Percentiles rank a stretch among this genome's conserved stretches.
Evolutionary conservation across 306 rosid species (phyloP).

Genomic region (Begonia peltatifolia): DNA sequence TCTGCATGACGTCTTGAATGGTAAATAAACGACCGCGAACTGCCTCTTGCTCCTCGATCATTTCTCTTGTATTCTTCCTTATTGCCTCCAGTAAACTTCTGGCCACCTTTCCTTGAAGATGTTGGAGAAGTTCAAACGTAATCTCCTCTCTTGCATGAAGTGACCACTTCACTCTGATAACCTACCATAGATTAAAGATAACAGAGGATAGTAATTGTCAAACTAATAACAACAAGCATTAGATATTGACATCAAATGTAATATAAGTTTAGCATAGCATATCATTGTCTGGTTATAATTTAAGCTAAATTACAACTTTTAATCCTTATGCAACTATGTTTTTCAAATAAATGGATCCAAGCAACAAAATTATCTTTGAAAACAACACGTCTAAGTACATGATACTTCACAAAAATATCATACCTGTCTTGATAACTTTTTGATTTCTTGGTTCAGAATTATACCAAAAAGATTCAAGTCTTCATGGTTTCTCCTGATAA

Average conservation of each 20-base stretch:
- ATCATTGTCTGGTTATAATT: too few relatives aligned
- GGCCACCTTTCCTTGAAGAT: slow-evolving; percentile 53
- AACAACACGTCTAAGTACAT: too few relatives aligned
- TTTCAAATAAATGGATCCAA: too few relatives aligned
- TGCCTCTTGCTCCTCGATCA: slow-evolving; percentile 98
- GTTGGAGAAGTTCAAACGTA: slow-evolving; percentile 75
- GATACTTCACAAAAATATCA: slow-evolving; percentile 5
- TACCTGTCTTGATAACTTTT: slow-evolving; percentile 83
- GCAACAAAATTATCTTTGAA: too few relatives aligned
- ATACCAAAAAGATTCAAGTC: slow-evolving; percentile 61
- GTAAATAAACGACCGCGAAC: slow-evolving; percentile 88
- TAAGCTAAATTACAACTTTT: too few relatives aligned
- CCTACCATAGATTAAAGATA: slow-evolving; percentile 30
- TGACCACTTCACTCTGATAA: slow-evolving; percentile 95
- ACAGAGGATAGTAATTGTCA: background rate
- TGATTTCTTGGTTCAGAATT: slow-evolving; percentile 86
- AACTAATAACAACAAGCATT: too few relatives aligned
- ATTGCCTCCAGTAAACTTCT: slow-evolving; percentile 45
- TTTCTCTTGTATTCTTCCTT: slow-evolving; percentile 57
- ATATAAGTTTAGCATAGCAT: too few relatives aligned
- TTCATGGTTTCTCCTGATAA: slow-evolving; percentile 69
- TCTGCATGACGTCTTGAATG: slow-evolving; percentile 94
- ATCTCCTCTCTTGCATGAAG: slow-evolving; percentile 97
- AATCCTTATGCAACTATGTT: too few relatives aligned
- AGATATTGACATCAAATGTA: too few relatives aligned